These are phyloP conservation scores for Boechera stricta DNA, from an alignment of 345 rosid genomes.

Conservation along the genomic window DNA sequence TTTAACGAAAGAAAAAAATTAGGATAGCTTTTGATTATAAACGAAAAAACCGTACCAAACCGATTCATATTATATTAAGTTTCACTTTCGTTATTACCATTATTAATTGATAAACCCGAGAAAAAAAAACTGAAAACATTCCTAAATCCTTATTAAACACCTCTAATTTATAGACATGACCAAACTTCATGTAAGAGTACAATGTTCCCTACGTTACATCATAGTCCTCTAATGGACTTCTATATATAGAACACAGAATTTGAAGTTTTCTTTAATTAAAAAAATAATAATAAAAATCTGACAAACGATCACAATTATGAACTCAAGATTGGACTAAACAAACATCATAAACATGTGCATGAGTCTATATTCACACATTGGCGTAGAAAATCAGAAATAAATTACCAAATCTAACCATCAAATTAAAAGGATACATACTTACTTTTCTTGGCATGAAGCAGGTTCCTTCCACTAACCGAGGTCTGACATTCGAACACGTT, in stretches of 20 bases:
- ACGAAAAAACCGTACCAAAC: too few relatives aligned
- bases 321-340: not conserved
- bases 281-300: not conserved
- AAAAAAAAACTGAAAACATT: not conserved
- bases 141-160: not conserved
- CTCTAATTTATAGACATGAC: not conserved
- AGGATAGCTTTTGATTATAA: too few relatives aligned
- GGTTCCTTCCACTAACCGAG: slow-evolving; percentile 55
- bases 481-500: slow-evolving; percentile 50
- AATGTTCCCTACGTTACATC: not conserved
- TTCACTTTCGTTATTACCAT: too few relatives aligned
- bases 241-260: not conserved
- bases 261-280: not conserved
- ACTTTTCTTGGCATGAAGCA: slow-evolving; percentile 77
- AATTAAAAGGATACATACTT: slow-evolving; percentile 24
- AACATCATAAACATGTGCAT: not conserved
- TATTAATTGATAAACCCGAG: too few relatives aligned
- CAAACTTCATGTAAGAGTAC: not conserved
- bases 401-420: not conserved
- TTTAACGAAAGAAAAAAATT: too few relatives aligned
- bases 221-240: not conserved
- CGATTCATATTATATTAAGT: too few relatives aligned
- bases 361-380: slow-evolving; percentile 9
- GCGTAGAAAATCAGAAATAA: not conserved
- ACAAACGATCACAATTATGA: not conserved